Percentiles rank a stretch among this genome's conserved stretches.
Evolutionary conservation across 2,329 filamentous ascomycete genomes (phyloP).

Genomic region (Epichloe brachyelytri): DNA sequence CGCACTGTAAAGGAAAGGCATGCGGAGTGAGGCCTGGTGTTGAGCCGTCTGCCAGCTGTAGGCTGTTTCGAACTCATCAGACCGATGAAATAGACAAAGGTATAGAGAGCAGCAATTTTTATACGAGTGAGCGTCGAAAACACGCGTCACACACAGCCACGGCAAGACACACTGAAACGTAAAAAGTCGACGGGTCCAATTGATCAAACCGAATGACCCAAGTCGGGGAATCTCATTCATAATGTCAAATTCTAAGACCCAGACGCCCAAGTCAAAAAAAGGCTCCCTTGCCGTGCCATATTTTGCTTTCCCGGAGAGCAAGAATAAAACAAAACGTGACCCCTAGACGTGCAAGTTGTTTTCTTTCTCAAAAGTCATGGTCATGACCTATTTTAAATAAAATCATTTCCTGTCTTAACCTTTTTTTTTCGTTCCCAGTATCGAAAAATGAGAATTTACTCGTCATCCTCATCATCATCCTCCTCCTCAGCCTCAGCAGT

Average conservation of each 20-base stretch:
- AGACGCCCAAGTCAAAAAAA: slow-evolving; percentile 20
- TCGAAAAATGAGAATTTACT: slow-evolving; percentile 33
- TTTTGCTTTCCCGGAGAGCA: not conserved
- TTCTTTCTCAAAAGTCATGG: not conserved
- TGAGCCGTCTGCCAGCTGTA: no score
- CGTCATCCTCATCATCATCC: slow-evolving; percentile 47
- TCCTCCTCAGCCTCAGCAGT: slow-evolving; percentile 61
- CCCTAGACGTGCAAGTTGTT: not conserved
- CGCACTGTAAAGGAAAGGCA: no score
- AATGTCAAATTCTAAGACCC: slow-evolving; percentile 26
- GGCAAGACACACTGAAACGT: not conserved
- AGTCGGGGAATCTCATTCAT: slow-evolving; percentile 26
- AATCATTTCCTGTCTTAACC: not conserved
- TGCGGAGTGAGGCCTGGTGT: no score
- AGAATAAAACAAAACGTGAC: not conserved
- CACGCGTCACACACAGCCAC: not conserved
- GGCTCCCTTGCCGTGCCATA: slow-evolving; percentile 6
- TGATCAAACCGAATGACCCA: slow-evolving; percentile 24
- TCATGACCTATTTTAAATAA: not conserved
- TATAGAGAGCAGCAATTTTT: no score
- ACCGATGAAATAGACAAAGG: no score
- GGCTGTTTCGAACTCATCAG: no score
- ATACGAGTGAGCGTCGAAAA: no score
- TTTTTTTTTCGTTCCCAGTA: not conserved
- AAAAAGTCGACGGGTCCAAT: slow-evolving; percentile 17